Conservation (phyloP, 169 alveolate genomes). For the Eimeria tenella region DNA sequence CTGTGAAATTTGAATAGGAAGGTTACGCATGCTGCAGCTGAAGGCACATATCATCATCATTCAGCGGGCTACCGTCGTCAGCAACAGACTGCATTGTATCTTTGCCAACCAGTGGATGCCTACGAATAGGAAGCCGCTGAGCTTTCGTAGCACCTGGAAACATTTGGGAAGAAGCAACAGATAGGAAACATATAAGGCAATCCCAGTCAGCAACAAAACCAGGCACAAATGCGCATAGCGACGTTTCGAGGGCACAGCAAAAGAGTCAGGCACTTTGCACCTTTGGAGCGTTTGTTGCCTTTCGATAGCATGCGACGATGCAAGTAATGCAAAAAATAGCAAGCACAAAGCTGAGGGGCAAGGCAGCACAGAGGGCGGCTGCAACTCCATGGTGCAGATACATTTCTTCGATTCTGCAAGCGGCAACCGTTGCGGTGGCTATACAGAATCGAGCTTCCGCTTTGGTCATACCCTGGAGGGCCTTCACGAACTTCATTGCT, state of each 20-base stretch:
- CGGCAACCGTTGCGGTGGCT: not conserved
- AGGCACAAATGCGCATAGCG: no score
- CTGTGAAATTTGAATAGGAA: no score
- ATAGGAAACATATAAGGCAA: no score
- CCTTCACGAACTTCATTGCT: not conserved
- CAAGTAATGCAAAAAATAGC: conserved; percentile 6
- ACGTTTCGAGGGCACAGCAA: not conserved
- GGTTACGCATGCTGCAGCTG: no score
- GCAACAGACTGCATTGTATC: no score
- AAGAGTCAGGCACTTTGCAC: not conserved
- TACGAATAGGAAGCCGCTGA: no score
- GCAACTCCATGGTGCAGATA: not conserved
- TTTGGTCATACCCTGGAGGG: not conserved
- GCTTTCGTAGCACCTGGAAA: no score
- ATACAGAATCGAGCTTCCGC: not conserved
- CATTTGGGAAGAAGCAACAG: no score
- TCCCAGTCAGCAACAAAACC: no score
- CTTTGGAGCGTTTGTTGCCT: not conserved
- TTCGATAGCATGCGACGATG: conserved; percentile 1
- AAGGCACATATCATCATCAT: no score
- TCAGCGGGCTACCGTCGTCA: no score
- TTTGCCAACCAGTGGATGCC: no score
- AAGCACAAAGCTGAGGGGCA: conserved; percentile 29
- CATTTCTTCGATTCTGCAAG: conserved; percentile 14
- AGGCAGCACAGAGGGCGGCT: conserved; percentile 27